A percentile compares a stretch with the other conserved stretches of the same genome.
Evolutionary conservation across 192 early-diverging fungal species (phyloP).

Genomic region (Endogone sp.): DNA sequence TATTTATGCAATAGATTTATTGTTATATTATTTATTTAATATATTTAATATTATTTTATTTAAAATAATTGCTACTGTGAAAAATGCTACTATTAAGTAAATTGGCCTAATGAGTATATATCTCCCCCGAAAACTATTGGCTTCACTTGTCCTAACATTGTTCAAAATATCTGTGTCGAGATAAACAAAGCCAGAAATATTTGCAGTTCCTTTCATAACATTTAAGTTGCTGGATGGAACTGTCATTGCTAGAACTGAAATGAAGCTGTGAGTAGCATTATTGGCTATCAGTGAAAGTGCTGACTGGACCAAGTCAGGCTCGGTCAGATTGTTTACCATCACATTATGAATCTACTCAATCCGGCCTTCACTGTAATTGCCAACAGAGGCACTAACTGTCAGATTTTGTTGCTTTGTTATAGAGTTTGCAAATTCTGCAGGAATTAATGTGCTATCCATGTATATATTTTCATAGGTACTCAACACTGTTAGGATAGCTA

Average conservation of each 20-base stretch:
- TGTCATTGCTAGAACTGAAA: slow-evolving; percentile 4
- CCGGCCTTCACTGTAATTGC: slow-evolving; percentile 29
- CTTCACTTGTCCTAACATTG: no score
- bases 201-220: neutral
- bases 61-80: no score
- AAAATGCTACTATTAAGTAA: no score
- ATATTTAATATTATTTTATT: no score
- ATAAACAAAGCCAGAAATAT: slow-evolving; percentile 14
- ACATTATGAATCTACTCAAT: slow-evolving; percentile 19
- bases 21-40: no score
- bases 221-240: neutral
- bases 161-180: slow-evolving; percentile 24
- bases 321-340: slow-evolving; percentile 11
- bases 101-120: no score
- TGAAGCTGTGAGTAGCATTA: neutral
- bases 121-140: no score
- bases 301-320: slow-evolving; percentile 8
- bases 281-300: neutral
- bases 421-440: slow-evolving; percentile 14
- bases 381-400: slow-evolving; percentile 26
- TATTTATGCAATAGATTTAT: no score
- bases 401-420: slow-evolving; percentile 20
- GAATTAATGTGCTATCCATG: slow-evolving; percentile 24
- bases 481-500: slow-evolving; percentile 20
- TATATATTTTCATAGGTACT: neutral